These are phyloP conservation scores for Bimuria novae-zelandiae DNA, from an alignment of 2,329 filamentous ascomycete species.

Conservation along the genomic window DNA sequence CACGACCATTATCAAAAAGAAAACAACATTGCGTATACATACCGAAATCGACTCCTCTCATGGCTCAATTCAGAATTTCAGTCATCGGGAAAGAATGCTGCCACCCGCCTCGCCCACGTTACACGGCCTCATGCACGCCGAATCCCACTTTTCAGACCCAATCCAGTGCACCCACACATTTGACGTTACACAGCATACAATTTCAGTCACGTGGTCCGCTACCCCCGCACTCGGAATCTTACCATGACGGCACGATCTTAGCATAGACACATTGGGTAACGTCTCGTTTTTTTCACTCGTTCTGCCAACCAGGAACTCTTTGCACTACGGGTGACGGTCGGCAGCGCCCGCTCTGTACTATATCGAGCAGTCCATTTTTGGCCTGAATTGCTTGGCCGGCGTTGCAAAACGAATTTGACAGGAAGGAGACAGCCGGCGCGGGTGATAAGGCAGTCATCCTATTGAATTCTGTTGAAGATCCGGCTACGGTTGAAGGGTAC, in stretches of 20 bases:
- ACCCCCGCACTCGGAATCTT: slow-evolving; percentile 1
- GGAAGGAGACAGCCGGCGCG: neutral
- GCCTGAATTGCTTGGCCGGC: neutral
- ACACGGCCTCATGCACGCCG: slow-evolving; percentile 6
- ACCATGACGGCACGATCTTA: neutral
- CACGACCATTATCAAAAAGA: slow-evolving; percentile 1
- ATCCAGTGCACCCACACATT: neutral
- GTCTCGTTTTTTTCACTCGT: neutral
- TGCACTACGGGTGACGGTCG: slow-evolving; percentile 5
- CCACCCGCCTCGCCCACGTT: slow-evolving; percentile 8
- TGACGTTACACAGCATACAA: slow-evolving; percentile 9
- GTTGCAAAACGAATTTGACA: slow-evolving; percentile 1
- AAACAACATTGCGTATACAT: neutral
- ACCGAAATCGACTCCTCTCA: neutral
- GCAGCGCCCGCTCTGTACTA: slow-evolving; percentile 5
- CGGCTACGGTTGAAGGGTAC: neutral
- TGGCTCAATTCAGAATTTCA: too few relatives aligned
- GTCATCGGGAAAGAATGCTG: slow-evolving; percentile 1
- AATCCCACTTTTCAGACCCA: neutral
- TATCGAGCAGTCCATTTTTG: neutral
- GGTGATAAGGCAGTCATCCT: neutral
- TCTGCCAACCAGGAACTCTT: neutral
- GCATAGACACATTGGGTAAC: slow-evolving; percentile 6
- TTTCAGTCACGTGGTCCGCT: slow-evolving; percentile 4
- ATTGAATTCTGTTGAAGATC: slow-evolving; percentile 4